phyloP scores from a whole-genome alignment of 768 basidiomycete genomes.

The Termitomyces sp. region DNA sequence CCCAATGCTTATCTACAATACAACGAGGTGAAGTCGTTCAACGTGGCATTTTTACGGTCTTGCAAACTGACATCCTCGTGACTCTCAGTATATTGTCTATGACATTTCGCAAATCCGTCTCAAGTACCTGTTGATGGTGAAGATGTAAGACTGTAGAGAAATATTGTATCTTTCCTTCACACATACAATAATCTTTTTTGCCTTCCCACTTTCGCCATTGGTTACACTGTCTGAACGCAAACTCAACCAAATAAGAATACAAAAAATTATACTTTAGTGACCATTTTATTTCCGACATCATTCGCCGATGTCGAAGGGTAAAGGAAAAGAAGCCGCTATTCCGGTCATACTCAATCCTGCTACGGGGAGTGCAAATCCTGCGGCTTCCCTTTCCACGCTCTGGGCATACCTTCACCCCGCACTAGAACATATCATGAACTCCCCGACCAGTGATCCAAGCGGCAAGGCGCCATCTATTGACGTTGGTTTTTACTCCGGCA shows the following conservation, averaged over 20 bases:
- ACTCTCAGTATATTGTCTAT: conserved; percentile 57
- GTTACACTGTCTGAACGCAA: background rate
- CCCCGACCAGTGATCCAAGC: conserved; percentile 52
- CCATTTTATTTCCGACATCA: background rate
- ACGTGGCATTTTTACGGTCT: background rate
- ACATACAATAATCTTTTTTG: too few relatives aligned
- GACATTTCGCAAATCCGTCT: conserved; percentile 52
- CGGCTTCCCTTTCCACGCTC: conserved; percentile 65
- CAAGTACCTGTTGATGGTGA: conserved; percentile 55
- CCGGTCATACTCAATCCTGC: conserved; percentile 46
- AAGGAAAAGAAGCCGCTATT: conserved; percentile 26
- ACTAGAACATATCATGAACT: conserved; percentile 71
- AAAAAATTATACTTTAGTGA: background rate
- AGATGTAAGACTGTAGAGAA: conserved; percentile 27
- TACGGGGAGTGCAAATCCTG: conserved; percentile 67
- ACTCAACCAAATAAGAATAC: background rate
- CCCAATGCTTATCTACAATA: conserved; percentile 38
- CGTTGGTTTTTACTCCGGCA: conserved; percentile 68
- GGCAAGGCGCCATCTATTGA: conserved; percentile 70
- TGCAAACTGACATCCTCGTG: background rate
- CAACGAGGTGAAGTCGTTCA: conserved; percentile 45
- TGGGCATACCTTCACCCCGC: conserved; percentile 78
- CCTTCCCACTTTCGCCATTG: background rate
- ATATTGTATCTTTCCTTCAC: background rate
- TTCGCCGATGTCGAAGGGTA: conserved; percentile 19